Base-by-base conservation (phyloP, 257 asterid species). In the Penstemon newberryi region DNA sequence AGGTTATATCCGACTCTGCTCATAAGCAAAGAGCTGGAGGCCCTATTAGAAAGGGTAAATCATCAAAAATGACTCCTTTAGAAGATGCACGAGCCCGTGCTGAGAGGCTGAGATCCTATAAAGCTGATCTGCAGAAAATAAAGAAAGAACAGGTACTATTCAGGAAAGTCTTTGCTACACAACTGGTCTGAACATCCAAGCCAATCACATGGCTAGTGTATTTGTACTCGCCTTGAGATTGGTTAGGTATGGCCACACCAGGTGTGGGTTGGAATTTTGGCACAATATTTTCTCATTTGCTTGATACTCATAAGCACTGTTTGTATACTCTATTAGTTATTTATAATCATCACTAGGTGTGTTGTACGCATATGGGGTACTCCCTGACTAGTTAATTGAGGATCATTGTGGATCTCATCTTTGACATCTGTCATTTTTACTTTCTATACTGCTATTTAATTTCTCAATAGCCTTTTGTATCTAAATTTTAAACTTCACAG, bases 71-170 rank as follows among this genome's bases (percentile, higher is more conserved):
- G 81, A 89, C 85, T 75, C 88, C 95, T 75, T 60, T 80, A 61
- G 96, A 91, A 71, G 96, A 91, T 79, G 99, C 97, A 51, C 87
- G 88, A 53, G 96, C 91, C 57, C 98, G 96, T 70, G 99, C 97
- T 52, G 99, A 94, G 73, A 91, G 57, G 69, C 77, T 94, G 74
- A 88, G 99, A 82, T 76, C 96, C 78, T 94, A 83, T 73, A 94
- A 94, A 80, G 93, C 93, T 62, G 97, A 91, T 76, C 81, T 91
- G 63, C 96, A 84, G 78, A 91, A 90, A 77, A 65, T 91, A 81
- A 94, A 91, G 78, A 91, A 87, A 76, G 96, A 94, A 73, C 80
- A 94, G 99, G 98, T 89, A 79, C 52, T 52, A 53, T 69, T 15
- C 61, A 25, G 47, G 49, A 7, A 58, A 54, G 36, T n/a, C 37